Percentiles rank a stretch among this genome's conserved stretches.
Evolutionary conservation across 352 stramenopile genomes (phyloP).

Genomic region (Globisporangium rhizosaccharum): DNA sequence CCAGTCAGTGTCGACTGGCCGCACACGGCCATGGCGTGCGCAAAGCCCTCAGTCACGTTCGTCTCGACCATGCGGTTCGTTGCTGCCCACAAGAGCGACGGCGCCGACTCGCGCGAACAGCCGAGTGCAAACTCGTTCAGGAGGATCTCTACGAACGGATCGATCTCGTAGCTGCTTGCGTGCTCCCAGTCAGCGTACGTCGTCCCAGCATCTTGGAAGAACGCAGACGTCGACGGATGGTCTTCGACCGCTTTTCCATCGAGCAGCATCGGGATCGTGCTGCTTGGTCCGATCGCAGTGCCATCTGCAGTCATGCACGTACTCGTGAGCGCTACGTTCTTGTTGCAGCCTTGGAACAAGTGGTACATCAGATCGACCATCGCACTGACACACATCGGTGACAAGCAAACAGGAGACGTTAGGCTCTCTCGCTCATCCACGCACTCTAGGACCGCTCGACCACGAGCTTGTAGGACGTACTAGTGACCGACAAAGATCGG

Average conservation of each 20-base stretch:
- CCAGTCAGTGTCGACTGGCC: constrained; percentile 41
- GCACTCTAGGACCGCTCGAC: neutral
- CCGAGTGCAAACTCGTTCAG: constrained; percentile 44
- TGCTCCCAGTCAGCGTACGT: constrained; percentile 35
- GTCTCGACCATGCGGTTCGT: constrained; percentile 36
- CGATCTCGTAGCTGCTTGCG: constrained; percentile 51
- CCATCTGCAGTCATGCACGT: constrained; percentile 18
- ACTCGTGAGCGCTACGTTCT: constrained; percentile 27
- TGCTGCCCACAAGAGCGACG: constrained; percentile 35
- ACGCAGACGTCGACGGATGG: constrained; percentile 16
- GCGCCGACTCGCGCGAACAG: constrained; percentile 24
- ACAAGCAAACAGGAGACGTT: neutral
- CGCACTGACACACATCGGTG: constrained; percentile 14
- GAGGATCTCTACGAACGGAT: constrained; percentile 47
- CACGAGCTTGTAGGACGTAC: constrained; percentile 16
- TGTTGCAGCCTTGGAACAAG: constrained; percentile 55
- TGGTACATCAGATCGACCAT: constrained; percentile 60
- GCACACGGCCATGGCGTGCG: constrained; percentile 45
- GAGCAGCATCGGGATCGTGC: constrained; percentile 27
- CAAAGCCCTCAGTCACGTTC: constrained; percentile 37
- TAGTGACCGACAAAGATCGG: constrained; percentile 37
- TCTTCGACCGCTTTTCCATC: constrained; percentile 19
- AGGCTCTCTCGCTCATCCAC: no score
- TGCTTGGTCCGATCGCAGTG: constrained; percentile 9
- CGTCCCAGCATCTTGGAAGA: constrained; percentile 15